A percentile compares a stretch with the other conserved stretches of the same genome.
These are phyloP conservation scores for Tricholomella constricta DNA, from an alignment of 768 basidiomycete genomes.

Conservation along the genomic window DNA sequence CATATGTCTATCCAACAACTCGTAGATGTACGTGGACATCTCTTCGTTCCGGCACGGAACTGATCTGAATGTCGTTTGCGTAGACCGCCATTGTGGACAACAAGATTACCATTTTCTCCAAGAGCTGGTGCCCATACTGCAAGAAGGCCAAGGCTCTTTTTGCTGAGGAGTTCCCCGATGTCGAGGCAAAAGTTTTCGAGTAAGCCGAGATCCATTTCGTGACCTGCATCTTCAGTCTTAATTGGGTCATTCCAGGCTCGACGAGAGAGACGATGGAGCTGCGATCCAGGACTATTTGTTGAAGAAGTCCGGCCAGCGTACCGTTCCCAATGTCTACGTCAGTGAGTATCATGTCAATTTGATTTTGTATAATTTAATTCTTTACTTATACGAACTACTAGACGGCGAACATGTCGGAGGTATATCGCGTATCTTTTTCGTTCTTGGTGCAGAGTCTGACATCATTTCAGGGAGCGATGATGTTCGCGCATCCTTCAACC, in stretches of 20 bases:
- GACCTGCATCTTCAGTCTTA: background rate
- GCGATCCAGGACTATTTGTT: slow-evolving; percentile 68
- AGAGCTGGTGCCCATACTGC: slow-evolving; percentile 58
- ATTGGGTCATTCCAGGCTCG: slow-evolving; percentile 45
- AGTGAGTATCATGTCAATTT: slow-evolving; percentile 42
- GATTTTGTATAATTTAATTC: background rate
- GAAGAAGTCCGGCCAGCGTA: slow-evolving; percentile 64
- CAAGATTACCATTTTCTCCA: slow-evolving; percentile 63
- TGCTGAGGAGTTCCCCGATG: slow-evolving; percentile 35
- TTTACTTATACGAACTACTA: slow-evolving; percentile 16
- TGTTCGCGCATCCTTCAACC: slow-evolving; percentile 30
- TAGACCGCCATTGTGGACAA: slow-evolving; percentile 50
- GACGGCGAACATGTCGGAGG: slow-evolving; percentile 59
- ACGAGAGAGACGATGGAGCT: slow-evolving; percentile 55
- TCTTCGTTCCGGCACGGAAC: background rate
- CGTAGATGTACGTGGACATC: slow-evolving; percentile 41
- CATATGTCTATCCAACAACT: slow-evolving; percentile 39
- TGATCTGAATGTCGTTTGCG: background rate
- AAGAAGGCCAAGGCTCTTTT: slow-evolving; percentile 50
- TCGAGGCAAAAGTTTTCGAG: slow-evolving; percentile 47
- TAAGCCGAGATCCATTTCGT: slow-evolving; percentile 24
- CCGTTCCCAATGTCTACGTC: slow-evolving; percentile 81
- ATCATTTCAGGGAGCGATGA: slow-evolving; percentile 40
- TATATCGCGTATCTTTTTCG: slow-evolving; percentile 24
- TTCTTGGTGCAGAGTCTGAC: background rate